Evolutionary conservation across 345 rosid species (phyloP), one percentile per base, ranked within the genome.

Genomic region (Microthlaspi erraticum): DNA sequence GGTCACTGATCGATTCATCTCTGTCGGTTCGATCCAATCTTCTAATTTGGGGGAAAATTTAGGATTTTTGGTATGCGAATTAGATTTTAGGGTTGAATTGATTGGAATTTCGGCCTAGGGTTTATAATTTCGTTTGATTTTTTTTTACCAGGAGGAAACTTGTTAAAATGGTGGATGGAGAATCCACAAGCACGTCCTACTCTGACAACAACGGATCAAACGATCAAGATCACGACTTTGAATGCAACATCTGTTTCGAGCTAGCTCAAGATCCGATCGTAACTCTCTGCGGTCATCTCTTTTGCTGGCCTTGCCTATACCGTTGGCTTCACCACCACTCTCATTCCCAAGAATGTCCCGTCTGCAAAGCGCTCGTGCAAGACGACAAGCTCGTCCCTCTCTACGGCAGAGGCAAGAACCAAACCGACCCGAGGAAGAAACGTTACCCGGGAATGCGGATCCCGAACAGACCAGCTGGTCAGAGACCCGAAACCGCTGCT

Each of bases 201-300:
- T 74, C 74, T 0, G 81, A 75, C 20, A 77, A 74, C 42, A 75
- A 63, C 69, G 76, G 53, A 16, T 20, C 60, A 45, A 84, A 75
- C 66, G 97, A 93, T 63, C 86, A 80, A 10, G 91, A 86, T 4
- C 89, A 83, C 76, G 91, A 86, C 80, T 93, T 91, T 29, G 97
- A 94, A 68, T 94, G 99, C 83, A 94, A 94, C 77, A 94, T 94
- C 43, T 94, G 96, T 77, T 90, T 94, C 1, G 99, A 94, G 46
- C 70, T 90, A 70, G 96, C 98, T 60, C 92, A 84, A 71, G 99
- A 94, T 72, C 93, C 97, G 0, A 84, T 89, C 11, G 87, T 89
- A 8, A 94, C 98, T 8, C 91, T 88, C 20, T 94, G 99, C 38
- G 96, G 98, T 10, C 97, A 94, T 37, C 94, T 94, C 64, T 92